A percentile compares a stretch with the other conserved stretches of the same genome.
Conservation (phyloP, 257 asterid genomes). For the Nicotiana tabacum region DNA sequence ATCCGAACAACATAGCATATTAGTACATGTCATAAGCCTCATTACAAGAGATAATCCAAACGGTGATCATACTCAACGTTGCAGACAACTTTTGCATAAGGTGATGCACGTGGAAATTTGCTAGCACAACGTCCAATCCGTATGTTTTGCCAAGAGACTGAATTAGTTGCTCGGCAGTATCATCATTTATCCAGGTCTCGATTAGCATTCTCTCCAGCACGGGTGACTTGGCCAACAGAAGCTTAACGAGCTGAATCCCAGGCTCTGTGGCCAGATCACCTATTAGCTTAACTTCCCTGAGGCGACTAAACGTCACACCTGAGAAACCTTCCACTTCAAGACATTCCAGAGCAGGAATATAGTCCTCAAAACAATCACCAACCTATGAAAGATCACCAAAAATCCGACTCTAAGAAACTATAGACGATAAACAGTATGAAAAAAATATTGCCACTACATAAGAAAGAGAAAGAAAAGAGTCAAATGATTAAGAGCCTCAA, state of each 20-base stretch:
- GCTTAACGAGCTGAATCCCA: neutral
- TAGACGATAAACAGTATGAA: neutral
- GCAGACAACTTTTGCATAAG: neutral
- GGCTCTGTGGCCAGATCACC: neutral
- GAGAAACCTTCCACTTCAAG: neutral
- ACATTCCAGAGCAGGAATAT: neutral
- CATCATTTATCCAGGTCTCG: neutral
- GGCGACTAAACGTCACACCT: neutral
- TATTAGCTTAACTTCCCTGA: neutral
- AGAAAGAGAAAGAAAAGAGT: too few relatives aligned
- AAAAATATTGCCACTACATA: neutral
- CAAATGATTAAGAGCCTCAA: too few relatives aligned
- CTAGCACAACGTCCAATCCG: neutral
- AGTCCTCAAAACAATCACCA: neutral
- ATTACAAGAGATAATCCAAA: neutral
- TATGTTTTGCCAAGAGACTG: neutral
- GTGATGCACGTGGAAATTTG: too few relatives aligned
- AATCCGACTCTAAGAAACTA: neutral
- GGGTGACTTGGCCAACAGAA: neutral
- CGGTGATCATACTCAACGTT: neutral
- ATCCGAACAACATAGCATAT: too few relatives aligned
- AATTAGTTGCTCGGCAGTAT: neutral
- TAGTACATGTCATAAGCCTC: neutral
- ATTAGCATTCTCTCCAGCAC: neutral
- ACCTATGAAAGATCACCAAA: neutral